Conservation (phyloP, 2,329 filamentous ascomycete species). For the Cryphonectria naterciae region DNA sequence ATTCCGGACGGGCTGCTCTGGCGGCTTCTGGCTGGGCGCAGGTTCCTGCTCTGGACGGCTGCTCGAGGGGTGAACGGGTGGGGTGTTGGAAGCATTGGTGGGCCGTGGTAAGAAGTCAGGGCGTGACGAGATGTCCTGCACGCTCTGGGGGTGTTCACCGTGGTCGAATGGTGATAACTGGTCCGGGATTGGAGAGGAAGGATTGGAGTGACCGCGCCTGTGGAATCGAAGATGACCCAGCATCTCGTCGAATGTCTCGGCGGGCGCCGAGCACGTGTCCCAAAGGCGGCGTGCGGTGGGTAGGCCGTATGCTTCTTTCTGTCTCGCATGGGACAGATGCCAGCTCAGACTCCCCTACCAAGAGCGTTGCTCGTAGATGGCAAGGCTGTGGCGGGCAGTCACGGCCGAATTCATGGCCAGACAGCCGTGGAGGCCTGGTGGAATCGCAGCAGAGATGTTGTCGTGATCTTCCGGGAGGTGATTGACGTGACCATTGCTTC, state of each 20-base stretch:
- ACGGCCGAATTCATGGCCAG: constrained; percentile 19
- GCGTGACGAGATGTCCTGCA: constrained; percentile 44
- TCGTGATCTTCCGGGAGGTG: not conserved
- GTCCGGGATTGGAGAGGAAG: constrained; percentile 57
- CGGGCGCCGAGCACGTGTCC: constrained; percentile 12
- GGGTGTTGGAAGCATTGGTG: constrained; percentile 43
- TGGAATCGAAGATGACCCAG: constrained; percentile 55
- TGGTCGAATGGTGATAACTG: constrained; percentile 46
- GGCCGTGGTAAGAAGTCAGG: constrained; percentile 43
- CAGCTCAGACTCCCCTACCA: constrained; percentile 7
- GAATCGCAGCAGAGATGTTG: constrained; percentile 14
- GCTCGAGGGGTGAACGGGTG: constrained; percentile 57
- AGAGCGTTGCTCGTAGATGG: constrained; percentile 11
- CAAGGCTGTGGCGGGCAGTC: constrained; percentile 15
- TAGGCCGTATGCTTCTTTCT: not conserved
- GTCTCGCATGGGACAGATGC: not conserved
- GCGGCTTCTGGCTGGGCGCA: constrained; percentile 23
- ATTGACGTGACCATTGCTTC: constrained; percentile 26
- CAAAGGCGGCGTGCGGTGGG: not conserved
- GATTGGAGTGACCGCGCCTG: constrained; percentile 59
- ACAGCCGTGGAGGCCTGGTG: constrained; percentile 16
- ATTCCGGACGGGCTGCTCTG: constrained; percentile 29
- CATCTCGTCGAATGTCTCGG: constrained; percentile 24
- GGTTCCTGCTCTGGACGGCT: constrained; percentile 42
- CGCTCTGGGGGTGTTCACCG: constrained; percentile 45